Evolutionary conservation across 2,329 filamentous ascomycete genomes (phyloP).

Genomic region (Sarocladiaceae sp.): DNA sequence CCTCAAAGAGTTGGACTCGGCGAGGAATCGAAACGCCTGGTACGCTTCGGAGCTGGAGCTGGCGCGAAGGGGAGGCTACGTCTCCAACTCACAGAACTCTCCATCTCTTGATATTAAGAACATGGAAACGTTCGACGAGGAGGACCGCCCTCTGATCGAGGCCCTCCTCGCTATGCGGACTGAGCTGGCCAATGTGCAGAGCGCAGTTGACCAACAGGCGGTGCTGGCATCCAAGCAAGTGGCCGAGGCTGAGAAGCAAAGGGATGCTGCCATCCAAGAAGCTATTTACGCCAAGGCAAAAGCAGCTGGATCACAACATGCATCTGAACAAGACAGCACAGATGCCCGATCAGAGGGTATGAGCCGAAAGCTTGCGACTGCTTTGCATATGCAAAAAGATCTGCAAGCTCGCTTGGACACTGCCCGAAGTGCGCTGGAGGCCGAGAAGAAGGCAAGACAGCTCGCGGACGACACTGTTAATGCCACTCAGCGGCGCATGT

Average conservation of each 20-base stretch:
- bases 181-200: conserved; percentile 86
- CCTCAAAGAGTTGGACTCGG: conserved; percentile 79
- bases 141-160: conserved; percentile 88
- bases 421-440: conserved; percentile 65
- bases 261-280: conserved; percentile 90
- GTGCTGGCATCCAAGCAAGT: conserved; percentile 82
- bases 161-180: conserved; percentile 87
- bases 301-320: conserved; percentile 60
- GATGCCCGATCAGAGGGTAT: conserved; percentile 58
- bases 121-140: conserved; percentile 79
- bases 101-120: conserved; percentile 72
- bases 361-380: conserved; percentile 75
- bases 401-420: conserved; percentile 73
- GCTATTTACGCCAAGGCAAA: conserved; percentile 94
- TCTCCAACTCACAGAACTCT: conserved; percentile 64
- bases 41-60: conserved; percentile 92
- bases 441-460: conserved; percentile 76
- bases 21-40: conserved; percentile 89
- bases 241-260: conserved; percentile 89
- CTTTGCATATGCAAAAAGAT: conserved; percentile 74
- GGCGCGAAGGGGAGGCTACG: conserved; percentile 85
- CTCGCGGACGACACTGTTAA: conserved; percentile 84
- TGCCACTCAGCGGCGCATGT: conserved; percentile 76
- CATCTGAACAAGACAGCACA: conserved; percentile 59
- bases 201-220: conserved; percentile 83